Conservation (phyloP, 208 protist genomes). For the Borovskyia barvae region DNA sequence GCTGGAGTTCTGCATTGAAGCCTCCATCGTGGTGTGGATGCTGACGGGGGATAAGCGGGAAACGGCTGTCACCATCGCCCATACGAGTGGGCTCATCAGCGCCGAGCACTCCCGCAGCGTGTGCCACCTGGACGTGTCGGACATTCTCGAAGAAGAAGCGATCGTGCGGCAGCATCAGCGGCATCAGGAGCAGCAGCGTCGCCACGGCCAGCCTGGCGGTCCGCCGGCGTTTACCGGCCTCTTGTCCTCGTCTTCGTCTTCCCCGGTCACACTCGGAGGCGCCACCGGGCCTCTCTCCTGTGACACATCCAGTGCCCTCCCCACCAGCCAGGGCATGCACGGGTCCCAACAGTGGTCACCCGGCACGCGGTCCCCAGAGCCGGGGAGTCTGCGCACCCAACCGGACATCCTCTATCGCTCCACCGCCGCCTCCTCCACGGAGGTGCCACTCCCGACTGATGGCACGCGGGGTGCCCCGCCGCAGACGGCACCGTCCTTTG, state of each 20-base stretch:
- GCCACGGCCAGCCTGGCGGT: too few species aligned
- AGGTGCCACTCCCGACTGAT: too few species aligned
- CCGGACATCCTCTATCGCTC: neutral
- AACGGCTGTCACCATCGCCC: constrained; percentile 96
- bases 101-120: constrained; percentile 17
- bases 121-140: constrained; percentile 50
- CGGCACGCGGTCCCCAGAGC: constrained; percentile 2
- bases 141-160: constrained; percentile 31
- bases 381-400: constrained; percentile 1
- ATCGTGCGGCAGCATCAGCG: constrained; percentile 17
- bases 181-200: neutral
- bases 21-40: constrained; percentile 95
- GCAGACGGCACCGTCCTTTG: neutral
- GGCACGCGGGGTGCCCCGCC: neutral
- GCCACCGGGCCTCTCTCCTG: too few species aligned
- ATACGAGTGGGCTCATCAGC: constrained; percentile 51
- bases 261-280: too few species aligned
- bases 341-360: too few species aligned
- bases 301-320: too few species aligned
- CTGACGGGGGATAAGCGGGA: constrained; percentile 98
- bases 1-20: constrained; percentile 81
- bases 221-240: too few species aligned
- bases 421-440: neutral
- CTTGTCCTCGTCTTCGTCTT: too few species aligned
- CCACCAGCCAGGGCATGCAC: too few species aligned